Evolutionary conservation across 2,329 filamentous ascomycete genomes (phyloP).

Genomic region (Talaromyces sp.): DNA sequence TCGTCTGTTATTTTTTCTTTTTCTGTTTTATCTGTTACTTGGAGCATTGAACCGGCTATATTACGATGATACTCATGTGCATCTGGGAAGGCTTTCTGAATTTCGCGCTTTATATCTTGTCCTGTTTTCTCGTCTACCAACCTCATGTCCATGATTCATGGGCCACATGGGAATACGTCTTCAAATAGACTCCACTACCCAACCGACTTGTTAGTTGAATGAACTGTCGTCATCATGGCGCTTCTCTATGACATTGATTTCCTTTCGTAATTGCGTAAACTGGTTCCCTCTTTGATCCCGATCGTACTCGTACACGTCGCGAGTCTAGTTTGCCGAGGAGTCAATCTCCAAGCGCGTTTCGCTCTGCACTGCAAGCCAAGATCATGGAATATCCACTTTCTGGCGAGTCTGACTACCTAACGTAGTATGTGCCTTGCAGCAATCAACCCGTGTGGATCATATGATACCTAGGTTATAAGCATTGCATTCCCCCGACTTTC

Average conservation of each 20-base stretch:
- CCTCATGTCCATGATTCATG: background rate
- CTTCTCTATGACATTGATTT: too few species aligned
- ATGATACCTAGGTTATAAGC: slow-evolving; percentile 2
- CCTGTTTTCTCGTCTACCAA: background rate
- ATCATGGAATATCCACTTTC: slow-evolving; percentile 13
- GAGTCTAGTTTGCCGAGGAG: background rate
- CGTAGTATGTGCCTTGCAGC: slow-evolving; percentile 4
- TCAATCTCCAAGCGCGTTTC: background rate
- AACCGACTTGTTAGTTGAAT: background rate
- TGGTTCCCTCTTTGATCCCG: too few species aligned
- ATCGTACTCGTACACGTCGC: too few species aligned
- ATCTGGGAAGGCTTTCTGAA: slow-evolving; percentile 36
- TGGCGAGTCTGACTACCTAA: background rate
- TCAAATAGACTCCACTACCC: background rate
- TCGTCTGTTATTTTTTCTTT: slow-evolving; percentile 17
- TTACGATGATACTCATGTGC: slow-evolving; percentile 35
- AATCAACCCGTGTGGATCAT: slow-evolving; percentile 7
- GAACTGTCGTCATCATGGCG: background rate
- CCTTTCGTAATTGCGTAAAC: too few species aligned
- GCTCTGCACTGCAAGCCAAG: slow-evolving; percentile 10
- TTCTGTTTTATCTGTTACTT: slow-evolving; percentile 21
- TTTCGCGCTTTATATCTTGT: background rate
- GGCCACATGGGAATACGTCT: background rate
- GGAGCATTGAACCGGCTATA: slow-evolving; percentile 33
- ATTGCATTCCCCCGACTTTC: background rate